Evolutionary conservation across 2,329 filamentous ascomycete genomes (phyloP).

Genomic region (Epicoccum nigrum): DNA sequence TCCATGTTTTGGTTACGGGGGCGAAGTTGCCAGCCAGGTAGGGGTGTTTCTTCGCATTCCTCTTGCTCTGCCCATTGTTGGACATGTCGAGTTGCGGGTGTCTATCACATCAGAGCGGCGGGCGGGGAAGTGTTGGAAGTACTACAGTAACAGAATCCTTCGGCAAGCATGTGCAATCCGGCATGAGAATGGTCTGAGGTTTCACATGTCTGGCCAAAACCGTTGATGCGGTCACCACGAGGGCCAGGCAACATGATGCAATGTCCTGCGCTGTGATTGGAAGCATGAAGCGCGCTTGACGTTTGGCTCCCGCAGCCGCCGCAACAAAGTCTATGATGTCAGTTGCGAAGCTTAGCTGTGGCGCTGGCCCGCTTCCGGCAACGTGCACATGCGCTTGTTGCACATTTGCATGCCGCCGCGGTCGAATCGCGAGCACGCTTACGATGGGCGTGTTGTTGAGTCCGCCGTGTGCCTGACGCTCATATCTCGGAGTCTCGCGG

Average conservation of each 20-base stretch:
- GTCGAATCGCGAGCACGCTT: constrained; percentile 2
- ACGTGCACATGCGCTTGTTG: constrained; percentile 8
- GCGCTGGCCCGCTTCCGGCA: constrained; percentile 23
- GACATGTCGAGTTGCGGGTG: constrained; percentile 30
- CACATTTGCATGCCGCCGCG: constrained; percentile 3
- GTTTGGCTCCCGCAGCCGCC: constrained; percentile 8
- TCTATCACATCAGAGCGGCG: constrained; percentile 21
- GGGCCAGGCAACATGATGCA: constrained; percentile 10
- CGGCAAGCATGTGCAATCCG: constrained; percentile 5
- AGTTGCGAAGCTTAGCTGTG: constrained; percentile 22
- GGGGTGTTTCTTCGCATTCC: constrained; percentile 46
- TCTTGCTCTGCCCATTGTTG: constrained; percentile 23
- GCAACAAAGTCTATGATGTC: constrained; percentile 36
- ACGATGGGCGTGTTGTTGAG: constrained; percentile 9
- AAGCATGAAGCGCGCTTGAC: background rate
- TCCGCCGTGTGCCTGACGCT: constrained; percentile 21
- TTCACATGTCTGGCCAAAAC: constrained; percentile 15
- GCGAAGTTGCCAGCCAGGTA: constrained; percentile 74
- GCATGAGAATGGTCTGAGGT: constrained; percentile 6
- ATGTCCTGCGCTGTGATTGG: constrained; percentile 6
- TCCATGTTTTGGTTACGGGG: constrained; percentile 63
- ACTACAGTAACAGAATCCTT: background rate
- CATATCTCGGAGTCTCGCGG: constrained; percentile 14
- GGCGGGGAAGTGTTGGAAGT: background rate
- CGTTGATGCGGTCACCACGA: constrained; percentile 4